Conservation (phyloP, 2,329 filamentous ascomycete genomes). For the Colletotrichum australisinense region DNA sequence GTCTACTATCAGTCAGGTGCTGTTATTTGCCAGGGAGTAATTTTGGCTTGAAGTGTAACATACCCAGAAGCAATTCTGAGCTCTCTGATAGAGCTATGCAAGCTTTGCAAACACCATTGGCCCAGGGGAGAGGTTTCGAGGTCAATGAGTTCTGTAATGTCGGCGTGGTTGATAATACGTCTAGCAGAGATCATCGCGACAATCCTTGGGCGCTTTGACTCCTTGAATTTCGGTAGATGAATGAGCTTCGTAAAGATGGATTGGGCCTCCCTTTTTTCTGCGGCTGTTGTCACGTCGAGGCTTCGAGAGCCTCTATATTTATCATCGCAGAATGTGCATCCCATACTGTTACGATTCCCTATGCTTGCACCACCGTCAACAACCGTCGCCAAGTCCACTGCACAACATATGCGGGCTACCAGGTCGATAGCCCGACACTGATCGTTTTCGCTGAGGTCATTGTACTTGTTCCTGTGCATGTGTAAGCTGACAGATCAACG, state of each 20-base stretch:
- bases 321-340: slow-evolving; percentile 12
- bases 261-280: slow-evolving; percentile 52
- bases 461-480: slow-evolving; percentile 53
- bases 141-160: slow-evolving; percentile 69
- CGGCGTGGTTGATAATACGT: slow-evolving; percentile 75
- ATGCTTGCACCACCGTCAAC: background rate
- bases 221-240: slow-evolving; percentile 56
- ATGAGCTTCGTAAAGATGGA: slow-evolving; percentile 59
- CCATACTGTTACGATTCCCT: background rate
- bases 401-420: slow-evolving; percentile 69
- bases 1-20: slow-evolving; percentile 51
- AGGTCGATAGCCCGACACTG: slow-evolving; percentile 65
- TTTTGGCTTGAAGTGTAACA: slow-evolving; percentile 38
- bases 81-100: slow-evolving; percentile 88
- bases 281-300: background rate
- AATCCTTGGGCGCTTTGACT: slow-evolving; percentile 72
- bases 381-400: slow-evolving; percentile 55
- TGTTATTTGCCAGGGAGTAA: slow-evolving; percentile 35
- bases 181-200: slow-evolving; percentile 78
- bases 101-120: slow-evolving; percentile 83
- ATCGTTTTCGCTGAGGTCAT: slow-evolving; percentile 57
- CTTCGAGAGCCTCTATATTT: background rate
- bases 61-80: slow-evolving; percentile 84
- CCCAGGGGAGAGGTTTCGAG: slow-evolving; percentile 76
- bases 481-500: background rate